These are phyloP conservation scores for Colletotrichum sp. DNA, from an alignment of 2,329 filamentous ascomycete species.

Conservation along the genomic window DNA sequence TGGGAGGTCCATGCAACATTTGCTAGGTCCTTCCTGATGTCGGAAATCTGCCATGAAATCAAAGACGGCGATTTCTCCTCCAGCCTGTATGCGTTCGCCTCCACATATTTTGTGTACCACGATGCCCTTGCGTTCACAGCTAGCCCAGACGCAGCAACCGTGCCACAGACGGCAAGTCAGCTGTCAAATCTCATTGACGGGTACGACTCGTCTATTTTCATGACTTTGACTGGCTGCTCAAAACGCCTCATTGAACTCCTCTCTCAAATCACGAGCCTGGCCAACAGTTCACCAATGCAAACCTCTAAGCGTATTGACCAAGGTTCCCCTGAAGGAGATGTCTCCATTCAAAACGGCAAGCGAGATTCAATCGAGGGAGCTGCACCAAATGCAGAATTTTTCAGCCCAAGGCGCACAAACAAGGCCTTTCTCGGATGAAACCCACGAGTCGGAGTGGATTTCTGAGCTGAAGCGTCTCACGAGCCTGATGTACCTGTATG, in stretches of 20 bases:
- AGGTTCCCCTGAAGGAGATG: neutral
- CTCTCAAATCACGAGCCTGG: neutral
- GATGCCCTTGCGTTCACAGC: neutral
- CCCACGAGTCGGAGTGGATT: neutral
- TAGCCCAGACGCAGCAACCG: rapidly evolving
- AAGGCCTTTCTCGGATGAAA: neutral
- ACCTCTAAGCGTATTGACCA: neutral
- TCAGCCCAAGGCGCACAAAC: rapidly evolving
- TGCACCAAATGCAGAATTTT: neutral
- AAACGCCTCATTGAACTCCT: neutral
- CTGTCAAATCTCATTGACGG: neutral
- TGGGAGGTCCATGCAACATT: neutral
- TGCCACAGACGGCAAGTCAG: neutral
- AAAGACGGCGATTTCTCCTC: neutral
- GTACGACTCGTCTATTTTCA: neutral
- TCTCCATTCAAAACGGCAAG: neutral
- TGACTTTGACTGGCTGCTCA: neutral
- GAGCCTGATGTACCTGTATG: neutral
- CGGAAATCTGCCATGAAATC: neutral
- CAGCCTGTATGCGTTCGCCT: neutral
- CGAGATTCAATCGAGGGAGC: neutral
- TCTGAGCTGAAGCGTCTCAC: neutral
- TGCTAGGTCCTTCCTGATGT: neutral
- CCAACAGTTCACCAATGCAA: neutral
- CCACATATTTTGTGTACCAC: neutral